These are phyloP conservation scores for Sphaerulina musiva DNA, from an alignment of 2,329 filamentous ascomycete species.

Conservation along the genomic window DNA sequence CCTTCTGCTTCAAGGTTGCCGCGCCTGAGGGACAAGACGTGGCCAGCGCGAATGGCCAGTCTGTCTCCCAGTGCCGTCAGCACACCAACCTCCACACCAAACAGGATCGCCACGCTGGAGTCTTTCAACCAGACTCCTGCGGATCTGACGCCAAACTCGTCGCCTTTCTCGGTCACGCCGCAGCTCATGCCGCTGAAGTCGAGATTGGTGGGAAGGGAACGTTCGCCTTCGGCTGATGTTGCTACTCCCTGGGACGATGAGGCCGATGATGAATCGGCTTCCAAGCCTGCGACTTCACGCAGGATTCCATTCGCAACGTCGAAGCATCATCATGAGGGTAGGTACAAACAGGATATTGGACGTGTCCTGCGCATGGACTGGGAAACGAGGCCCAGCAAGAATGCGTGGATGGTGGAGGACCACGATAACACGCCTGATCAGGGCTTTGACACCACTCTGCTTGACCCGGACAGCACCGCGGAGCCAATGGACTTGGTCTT, in stretches of 20 bases:
- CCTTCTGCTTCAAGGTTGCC: slow-evolving; percentile 10
- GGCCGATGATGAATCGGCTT: slow-evolving; percentile 7
- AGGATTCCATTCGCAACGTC: slow-evolving; percentile 21
- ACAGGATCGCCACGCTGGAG: slow-evolving; percentile 15
- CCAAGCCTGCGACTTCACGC: slow-evolving; percentile 8
- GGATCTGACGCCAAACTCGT: slow-evolving; percentile 33
- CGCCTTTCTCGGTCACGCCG: slow-evolving; percentile 40
- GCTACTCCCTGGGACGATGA: slow-evolving; percentile 1
- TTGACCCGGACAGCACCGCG: not conserved
- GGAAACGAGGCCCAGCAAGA: not conserved
- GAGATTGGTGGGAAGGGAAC: slow-evolving; percentile 19
- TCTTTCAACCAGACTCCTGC: slow-evolving; percentile 33
- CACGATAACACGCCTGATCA: not conserved
- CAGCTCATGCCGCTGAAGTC: slow-evolving; percentile 33
- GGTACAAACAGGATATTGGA: slow-evolving; percentile 36
- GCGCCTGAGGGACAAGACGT: slow-evolving; percentile 18
- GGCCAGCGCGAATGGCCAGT: slow-evolving; percentile 41
- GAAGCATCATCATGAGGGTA: slow-evolving; percentile 49
- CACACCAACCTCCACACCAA: slow-evolving; percentile 21
- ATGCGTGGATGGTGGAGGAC: not conserved
- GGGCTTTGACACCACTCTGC: too few species aligned
- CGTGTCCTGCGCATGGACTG: not conserved
- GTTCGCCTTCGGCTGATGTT: slow-evolving; percentile 17
- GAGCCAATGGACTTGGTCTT: not conserved
- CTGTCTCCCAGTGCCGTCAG: slow-evolving; percentile 33